Evolutionary conservation across 805 yeast genomes (phyloP), one percentile per base, ranked within the genome.

Genomic region (Wickerhamiella kurtzmanii): DNA sequence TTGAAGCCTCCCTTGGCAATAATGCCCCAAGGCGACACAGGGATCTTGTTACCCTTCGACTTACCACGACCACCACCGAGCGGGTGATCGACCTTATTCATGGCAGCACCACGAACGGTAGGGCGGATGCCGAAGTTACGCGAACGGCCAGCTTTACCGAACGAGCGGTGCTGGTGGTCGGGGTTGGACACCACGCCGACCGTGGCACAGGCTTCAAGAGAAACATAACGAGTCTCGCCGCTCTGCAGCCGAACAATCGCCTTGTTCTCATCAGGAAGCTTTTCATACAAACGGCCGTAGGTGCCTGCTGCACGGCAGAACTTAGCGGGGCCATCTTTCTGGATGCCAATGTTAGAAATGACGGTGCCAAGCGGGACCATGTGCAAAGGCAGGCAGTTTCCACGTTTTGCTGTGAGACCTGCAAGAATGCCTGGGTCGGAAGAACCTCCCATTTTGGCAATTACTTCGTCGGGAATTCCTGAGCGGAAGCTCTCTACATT

Each of bases 1-100:
- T 86, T 88, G 71, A 78, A 88, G 48, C 85, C 82, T 65, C 92
- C 94, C 74, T 89, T 89, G 38, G 89, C 81, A 60, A 82, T 66
- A 50, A 80, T 80, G 60, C 98, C 98, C 96, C 97, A 89, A 64
- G 94, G 94, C 47, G 95, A 83, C 72, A 82, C 85, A 17, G 97
- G 84, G 50, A 82, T 74, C 70, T 86, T 89, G 68, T 89, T 88
- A 53, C 95, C 85, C 79, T 92, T 92, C 51, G 95, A 83, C 67
- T 92, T 92, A 77, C 98, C 98, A 75, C 98, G 80, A 70, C 98
- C 98, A 80, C 98, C 98, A 73, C 98, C 98, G 61, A 86, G 88
- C 54, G 98, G 98, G 71, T 92, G 98, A 67, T 92, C 96, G 63
- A 80, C 77, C 53, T 92, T 92, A 69, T 92, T 92, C 95, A 85